Percentiles rank a stretch among this genome's conserved stretches.
Evolutionary conservation across 2,329 filamentous ascomycete genomes (phyloP).

Genomic region (Colletotrichum sp.): DNA sequence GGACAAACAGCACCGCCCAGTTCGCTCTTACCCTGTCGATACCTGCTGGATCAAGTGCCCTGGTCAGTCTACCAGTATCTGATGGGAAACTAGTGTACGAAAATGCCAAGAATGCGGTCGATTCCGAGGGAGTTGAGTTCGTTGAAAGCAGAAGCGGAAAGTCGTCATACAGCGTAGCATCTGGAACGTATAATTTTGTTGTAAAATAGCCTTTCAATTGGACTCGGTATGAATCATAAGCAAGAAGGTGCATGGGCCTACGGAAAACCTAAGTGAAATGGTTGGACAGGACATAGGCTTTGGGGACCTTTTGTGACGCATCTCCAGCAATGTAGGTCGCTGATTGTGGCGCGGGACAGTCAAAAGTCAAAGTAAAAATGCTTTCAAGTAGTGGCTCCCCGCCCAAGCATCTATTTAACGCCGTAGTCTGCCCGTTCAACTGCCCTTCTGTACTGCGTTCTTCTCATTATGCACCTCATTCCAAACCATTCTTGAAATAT

Average conservation of each 20-base stretch:
- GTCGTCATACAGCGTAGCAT: background rate
- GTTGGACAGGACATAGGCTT: background rate
- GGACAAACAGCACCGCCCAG: background rate
- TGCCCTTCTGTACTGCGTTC: no score
- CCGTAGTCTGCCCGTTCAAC: no score
- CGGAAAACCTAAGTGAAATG: background rate
- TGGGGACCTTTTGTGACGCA: background rate
- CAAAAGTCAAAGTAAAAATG: background rate
- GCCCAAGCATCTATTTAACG: no score
- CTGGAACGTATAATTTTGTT: background rate
- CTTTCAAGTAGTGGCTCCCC: background rate
- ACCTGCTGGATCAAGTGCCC: background rate
- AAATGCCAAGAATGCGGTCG: background rate
- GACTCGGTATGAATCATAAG: fast-evolving
- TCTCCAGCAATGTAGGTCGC: no score
- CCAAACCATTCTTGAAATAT: no score
- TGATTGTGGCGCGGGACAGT: background rate
- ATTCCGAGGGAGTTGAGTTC: background rate
- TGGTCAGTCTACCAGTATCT: background rate
- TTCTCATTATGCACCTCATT: no score
- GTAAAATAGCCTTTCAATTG: background rate
- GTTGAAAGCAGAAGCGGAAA: background rate
- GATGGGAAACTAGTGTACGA: background rate
- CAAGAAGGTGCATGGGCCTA: background rate
- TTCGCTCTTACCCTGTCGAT: background rate